A percentile compares a stretch with the other conserved stretches of the same genome.
These are phyloP conservation scores for Lanmaoa rubissima DNA, from an alignment of 768 basidiomycete genomes.

Conservation along the genomic window DNA sequence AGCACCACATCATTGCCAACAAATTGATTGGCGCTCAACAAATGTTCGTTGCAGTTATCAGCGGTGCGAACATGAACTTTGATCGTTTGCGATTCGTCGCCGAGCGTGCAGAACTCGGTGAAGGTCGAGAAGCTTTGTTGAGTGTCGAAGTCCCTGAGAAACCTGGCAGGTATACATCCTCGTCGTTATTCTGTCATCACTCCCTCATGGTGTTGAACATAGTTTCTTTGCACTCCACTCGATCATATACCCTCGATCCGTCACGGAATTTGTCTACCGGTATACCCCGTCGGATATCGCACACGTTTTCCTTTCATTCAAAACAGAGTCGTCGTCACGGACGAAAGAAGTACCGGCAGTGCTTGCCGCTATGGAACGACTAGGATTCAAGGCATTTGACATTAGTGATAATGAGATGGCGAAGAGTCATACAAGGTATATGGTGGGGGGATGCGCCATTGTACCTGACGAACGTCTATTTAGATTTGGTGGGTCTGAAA, in stretches of 20 bases:
- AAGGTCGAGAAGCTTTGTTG: conserved; percentile 89
- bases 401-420: conserved; percentile 95
- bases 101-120: conserved; percentile 96
- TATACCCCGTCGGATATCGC: conserved; percentile 74
- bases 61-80: conserved; percentile 99
- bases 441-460: conserved; percentile 81
- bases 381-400: conserved; percentile 82
- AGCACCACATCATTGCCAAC: conserved; percentile 80
- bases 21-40: conserved; percentile 79
- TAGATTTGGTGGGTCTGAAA: conserved; percentile 73
- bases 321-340: conserved; percentile 56
- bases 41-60: conserved; percentile 87
- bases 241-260: conserved; percentile 83
- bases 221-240: conserved; percentile 90
- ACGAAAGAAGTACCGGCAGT: conserved; percentile 63
- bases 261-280: conserved; percentile 96
- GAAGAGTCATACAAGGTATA: conserved; percentile 91
- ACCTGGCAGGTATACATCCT: conserved; percentile 76
- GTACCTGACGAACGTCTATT: conserved; percentile 88
- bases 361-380: conserved; percentile 55
- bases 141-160: conserved; percentile 93
- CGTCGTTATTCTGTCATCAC: background rate
- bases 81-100: conserved; percentile 96
- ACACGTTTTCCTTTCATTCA: conserved; percentile 90
- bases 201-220: conserved; percentile 4